Evolutionary conservation across 2,329 filamentous ascomycete genomes (phyloP), one percentile per base, ranked within the genome.

Genomic region (Colletotrichum sp.): DNA sequence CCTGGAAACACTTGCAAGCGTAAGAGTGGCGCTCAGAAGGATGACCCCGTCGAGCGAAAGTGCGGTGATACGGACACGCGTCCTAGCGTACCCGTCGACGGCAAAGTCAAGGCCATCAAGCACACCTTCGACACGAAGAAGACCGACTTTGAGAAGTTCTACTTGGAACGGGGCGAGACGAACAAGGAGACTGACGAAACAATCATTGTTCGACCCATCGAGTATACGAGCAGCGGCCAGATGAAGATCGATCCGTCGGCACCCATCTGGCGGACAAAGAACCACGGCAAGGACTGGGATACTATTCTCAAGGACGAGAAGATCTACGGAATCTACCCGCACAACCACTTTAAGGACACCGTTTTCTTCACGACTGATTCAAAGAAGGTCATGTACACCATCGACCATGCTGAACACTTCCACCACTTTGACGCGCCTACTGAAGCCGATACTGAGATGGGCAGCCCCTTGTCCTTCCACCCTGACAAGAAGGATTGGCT

Each of bases 281-380:
- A 99, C 82, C 96, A 98, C 81, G 97, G 97, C 81, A 98, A 98
- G 86, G 93, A 86, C 3, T 99, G 97, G 96, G 87, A 92, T 28
- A 87, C 83, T 69, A 92, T 93, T 60, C 89, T 98, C 4, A 89
- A 94, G 73, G 91, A 92, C 36, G 92, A 96, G 79, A 88, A 92
- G 4, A 91, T 99, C 72, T 87, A 90, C 60, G 88, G 87, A 24
- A 95, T 99, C 78, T 90, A 94, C 72, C 94, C 94, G 28, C 95
- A 99, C 82, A 89, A 89, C 64, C 94, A 96, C 85, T 93, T 95
- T 84, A 95, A 95, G 80, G 95, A 98, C 81, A 90, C 93, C 55
- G 94, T 97, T 32, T 99, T 95, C 84, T 96, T 99, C 85, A 89
- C 98, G 32, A 98, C 96, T 1, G 84, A 88, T 0, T 87, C 88